Evolutionary conservation across 495 filamentous ascomycete genomes (phyloP).

Genomic region (Poronia punctata): DNA sequence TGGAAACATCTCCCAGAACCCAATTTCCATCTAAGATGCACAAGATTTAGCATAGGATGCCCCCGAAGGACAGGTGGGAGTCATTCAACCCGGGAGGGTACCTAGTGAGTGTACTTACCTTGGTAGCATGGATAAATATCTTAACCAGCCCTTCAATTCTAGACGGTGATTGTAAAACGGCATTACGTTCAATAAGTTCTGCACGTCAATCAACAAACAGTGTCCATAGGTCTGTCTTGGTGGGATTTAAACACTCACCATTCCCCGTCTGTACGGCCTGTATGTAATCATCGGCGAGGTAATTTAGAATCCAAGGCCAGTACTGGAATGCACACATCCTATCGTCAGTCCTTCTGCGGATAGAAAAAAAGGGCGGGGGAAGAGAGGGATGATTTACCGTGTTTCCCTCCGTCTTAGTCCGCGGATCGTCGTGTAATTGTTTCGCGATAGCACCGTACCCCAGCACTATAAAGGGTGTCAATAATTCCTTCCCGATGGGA

Average conservation of each 20-base stretch:
- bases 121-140: constrained; percentile 81
- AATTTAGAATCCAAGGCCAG: constrained; percentile 86
- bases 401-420: constrained; percentile 57
- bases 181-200: constrained; percentile 69
- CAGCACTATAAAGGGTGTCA: too few species aligned
- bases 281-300: constrained; percentile 69
- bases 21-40: constrained; percentile 78
- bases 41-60: too few species aligned
- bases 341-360: not conserved
- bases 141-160: constrained; percentile 73
- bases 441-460: constrained; percentile 76
- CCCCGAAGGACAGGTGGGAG: too few species aligned
- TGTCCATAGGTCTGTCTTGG: too few species aligned
- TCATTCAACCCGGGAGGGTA: too few species aligned
- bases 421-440: constrained; percentile 51
- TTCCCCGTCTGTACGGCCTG: constrained; percentile 60
- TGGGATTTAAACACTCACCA: constrained; percentile 43
- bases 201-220: not conserved
- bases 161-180: constrained; percentile 58
- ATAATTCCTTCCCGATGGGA: too few species aligned
- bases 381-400: constrained; percentile 7
- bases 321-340: constrained; percentile 39
- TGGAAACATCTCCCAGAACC: constrained; percentile 77
- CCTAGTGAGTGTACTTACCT: constrained; percentile 36
- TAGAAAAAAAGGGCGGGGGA: not conserved